Percentiles rank a stretch among this genome's conserved stretches.
Evolutionary conservation across 345 rosid genomes (phyloP).

Genomic region (Bruguiera sexangula): DNA sequence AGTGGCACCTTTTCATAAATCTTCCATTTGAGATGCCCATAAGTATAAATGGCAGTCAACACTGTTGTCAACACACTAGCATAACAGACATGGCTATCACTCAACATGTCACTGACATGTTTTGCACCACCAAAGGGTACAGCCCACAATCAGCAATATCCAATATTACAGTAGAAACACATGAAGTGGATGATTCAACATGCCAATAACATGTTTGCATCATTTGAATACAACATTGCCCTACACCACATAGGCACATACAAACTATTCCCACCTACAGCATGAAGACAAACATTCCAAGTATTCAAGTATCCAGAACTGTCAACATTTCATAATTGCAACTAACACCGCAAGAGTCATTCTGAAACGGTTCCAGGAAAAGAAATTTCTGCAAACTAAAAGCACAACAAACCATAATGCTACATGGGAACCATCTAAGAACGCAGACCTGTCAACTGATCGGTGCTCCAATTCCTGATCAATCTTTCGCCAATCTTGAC

Average conservation of each 20-base stretch:
- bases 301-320: background rate
- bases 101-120: background rate
- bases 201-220: background rate
- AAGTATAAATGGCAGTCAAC: too few species aligned
- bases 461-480: conserved; percentile 87
- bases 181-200: background rate
- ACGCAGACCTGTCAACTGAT: conserved; percentile 62
- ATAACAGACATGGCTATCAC: too few species aligned
- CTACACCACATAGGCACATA: background rate
- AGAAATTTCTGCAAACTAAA: background rate
- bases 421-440: conserved; percentile 3
- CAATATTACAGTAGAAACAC: background rate
- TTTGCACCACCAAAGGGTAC: background rate
- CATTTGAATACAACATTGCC: background rate
- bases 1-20: too few species aligned
- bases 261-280: background rate
- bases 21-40: too few species aligned
- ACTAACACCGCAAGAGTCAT: background rate
- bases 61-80: too few species aligned
- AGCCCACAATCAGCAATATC: background rate
- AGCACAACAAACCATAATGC: conserved; percentile 4
- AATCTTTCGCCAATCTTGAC: conserved; percentile 91
- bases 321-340: background rate
- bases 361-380: conserved; percentile 3
- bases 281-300: background rate